Percentiles rank a stretch among this genome's conserved stretches.
phyloP scores from a whole-genome alignment of 176 grass and related monocot species.

The Thinopyrum elongatum region DNA sequence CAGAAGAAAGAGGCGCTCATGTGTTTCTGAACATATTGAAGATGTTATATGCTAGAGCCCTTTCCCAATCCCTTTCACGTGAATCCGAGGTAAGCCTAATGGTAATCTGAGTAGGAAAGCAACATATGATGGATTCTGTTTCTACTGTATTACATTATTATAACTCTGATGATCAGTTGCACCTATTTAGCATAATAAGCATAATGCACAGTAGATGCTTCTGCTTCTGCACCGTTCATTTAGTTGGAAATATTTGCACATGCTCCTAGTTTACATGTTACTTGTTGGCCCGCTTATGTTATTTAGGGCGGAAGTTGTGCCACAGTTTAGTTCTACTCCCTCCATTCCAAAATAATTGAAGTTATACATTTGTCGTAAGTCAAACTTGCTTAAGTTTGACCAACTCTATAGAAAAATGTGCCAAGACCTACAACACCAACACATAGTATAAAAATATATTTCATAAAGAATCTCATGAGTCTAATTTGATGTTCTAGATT shows the following conservation, averaged over 20 bases:
- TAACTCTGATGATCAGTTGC: background rate
- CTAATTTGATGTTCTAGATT: no score
- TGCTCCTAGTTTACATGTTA: background rate
- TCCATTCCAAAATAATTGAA: no score
- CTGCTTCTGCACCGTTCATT: slow-evolving; percentile 13
- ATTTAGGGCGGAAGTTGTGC: background rate
- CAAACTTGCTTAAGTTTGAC: no score
- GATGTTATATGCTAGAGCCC: slow-evolving; percentile 49
- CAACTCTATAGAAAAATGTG: no score
- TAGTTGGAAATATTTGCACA: background rate
- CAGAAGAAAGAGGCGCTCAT: slow-evolving; percentile 26
- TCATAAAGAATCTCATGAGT: no score
- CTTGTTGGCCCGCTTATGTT: background rate
- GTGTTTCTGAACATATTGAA: slow-evolving; percentile 57
- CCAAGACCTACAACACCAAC: no score
- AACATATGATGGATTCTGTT: slow-evolving; percentile 12
- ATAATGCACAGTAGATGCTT: slow-evolving; percentile 18
- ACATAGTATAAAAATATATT: no score
- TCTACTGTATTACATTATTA: slow-evolving; percentile 9
- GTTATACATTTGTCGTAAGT: no score
- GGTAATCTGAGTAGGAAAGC: slow-evolving; percentile 1
- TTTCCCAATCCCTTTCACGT: slow-evolving; percentile 59
- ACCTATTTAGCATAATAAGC: slow-evolving; percentile 10
- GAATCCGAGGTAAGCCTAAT: slow-evolving; percentile 77
- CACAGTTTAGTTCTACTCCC: background rate